Evolutionary conservation across 2,329 filamentous ascomycete species (phyloP).

Genomic region (Diaporthe velutina): DNA sequence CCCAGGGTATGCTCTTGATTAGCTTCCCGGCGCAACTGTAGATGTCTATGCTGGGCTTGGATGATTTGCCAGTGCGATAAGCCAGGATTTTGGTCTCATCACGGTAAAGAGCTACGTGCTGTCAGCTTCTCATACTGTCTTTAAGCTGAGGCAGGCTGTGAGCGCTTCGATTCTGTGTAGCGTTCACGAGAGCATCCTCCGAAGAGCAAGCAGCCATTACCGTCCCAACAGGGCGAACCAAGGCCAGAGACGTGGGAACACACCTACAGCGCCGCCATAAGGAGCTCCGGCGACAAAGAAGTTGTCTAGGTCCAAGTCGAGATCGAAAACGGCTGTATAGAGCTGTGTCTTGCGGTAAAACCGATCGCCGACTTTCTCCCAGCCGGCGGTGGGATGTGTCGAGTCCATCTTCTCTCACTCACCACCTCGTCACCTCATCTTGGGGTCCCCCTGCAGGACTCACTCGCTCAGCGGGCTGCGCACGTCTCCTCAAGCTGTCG

Average conservation of each 20-base stretch:
- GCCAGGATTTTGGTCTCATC: slow-evolving; percentile 88
- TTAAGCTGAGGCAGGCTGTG: not conserved
- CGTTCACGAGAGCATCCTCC: not conserved
- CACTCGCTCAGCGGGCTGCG: not conserved
- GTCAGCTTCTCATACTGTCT: slow-evolving; percentile 45
- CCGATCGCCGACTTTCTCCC: slow-evolving; percentile 92
- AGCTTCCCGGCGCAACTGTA: slow-evolving; percentile 94
- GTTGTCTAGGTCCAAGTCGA: slow-evolving; percentile 94
- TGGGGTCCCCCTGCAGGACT: slow-evolving; percentile 2
- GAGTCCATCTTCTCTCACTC: slow-evolving; percentile 63
- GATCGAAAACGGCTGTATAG: slow-evolving; percentile 93
- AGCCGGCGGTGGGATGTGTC: slow-evolving; percentile 83
- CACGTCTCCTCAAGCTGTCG: not conserved
- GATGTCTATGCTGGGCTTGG: slow-evolving; percentile 90
- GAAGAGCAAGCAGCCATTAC: not conserved
- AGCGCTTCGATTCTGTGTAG: not conserved
- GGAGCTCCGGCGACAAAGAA: slow-evolving; percentile 92
- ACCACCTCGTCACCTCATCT: slow-evolving; percentile 43
- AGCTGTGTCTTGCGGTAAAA: slow-evolving; percentile 97
- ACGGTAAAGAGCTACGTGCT: slow-evolving; percentile 80
- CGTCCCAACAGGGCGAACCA: too few relatives aligned
- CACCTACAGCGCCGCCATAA: slow-evolving; percentile 94
- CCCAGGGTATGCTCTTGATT: slow-evolving; percentile 89
- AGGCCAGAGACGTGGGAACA: slow-evolving; percentile 45
- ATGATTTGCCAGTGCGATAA: slow-evolving; percentile 77